A percentile compares a stretch with the other conserved stretches of the same genome.
Conservation (phyloP, 1,139 yeast genomes). For the Yamadazyma aaseri region DNA sequence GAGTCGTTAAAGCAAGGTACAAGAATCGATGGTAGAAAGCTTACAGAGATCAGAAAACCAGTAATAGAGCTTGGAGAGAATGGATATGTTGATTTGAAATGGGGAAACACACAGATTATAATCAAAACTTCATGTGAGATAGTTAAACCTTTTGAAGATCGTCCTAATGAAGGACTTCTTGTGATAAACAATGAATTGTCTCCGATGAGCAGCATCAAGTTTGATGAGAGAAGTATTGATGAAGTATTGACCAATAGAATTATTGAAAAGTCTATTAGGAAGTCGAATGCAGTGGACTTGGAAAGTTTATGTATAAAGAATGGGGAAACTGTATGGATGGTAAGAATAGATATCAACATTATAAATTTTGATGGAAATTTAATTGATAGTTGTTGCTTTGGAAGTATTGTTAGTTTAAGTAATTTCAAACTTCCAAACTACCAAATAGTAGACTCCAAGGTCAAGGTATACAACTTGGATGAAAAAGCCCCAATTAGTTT, state of each 20-base stretch:
- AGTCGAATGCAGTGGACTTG: conserved; percentile 87
- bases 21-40: conserved; percentile 67
- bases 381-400: conserved; percentile 86
- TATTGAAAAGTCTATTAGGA: conserved; percentile 85
- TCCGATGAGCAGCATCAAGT: conserved; percentile 84
- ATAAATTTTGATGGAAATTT: conserved; percentile 90
- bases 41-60: conserved; percentile 64
- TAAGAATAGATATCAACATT: conserved; percentile 87
- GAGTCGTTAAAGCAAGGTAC: conserved; percentile 61
- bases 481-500: conserved; percentile 88
- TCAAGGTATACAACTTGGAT: conserved; percentile 65
- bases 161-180: conserved; percentile 93
- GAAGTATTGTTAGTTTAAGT: conserved; percentile 80
- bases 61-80: conserved; percentile 66
- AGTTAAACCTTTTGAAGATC: conserved; percentile 80
- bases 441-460: conserved; percentile 63
- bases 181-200: conserved; percentile 81
- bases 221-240: conserved; percentile 70
- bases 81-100: conserved; percentile 75
- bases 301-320: conserved; percentile 90
- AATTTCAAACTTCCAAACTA: conserved; percentile 87
- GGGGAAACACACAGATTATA: conserved; percentile 75
- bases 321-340: conserved; percentile 86
- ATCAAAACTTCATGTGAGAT: conserved; percentile 80
- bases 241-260: conserved; percentile 77